These are phyloP conservation scores for Phytophthora cryptogea DNA, from an alignment of 352 stramenopile species.

Conservation along the genomic window DNA sequence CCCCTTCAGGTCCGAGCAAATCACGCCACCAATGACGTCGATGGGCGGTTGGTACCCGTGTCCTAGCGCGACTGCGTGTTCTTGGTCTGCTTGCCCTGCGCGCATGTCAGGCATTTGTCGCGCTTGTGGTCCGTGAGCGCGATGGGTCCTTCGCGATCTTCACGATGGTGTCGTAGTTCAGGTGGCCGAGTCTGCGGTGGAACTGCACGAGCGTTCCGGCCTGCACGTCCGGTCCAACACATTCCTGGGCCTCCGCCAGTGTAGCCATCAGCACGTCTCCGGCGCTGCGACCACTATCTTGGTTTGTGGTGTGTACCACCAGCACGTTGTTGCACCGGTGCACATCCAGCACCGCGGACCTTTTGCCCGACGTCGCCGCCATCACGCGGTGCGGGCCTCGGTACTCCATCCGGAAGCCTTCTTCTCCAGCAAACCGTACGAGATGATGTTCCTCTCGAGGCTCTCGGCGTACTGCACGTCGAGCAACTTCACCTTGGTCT, in stretches of 20 bases:
- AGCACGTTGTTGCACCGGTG: constrained; percentile 12
- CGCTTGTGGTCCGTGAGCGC: constrained; percentile 7
- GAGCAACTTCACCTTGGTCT: constrained; percentile 8
- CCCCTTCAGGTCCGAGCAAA: constrained; percentile 17
- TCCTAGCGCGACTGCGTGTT: constrained; percentile 16
- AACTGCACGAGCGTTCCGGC: constrained; percentile 14
- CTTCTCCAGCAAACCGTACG: constrained; percentile 21
- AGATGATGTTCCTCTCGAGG: constrained; percentile 27
- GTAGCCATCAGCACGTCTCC: constrained; percentile 14
- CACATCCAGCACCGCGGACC: constrained; percentile 13
- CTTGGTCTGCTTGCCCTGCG: constrained; percentile 25
- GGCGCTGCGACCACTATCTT: no score
- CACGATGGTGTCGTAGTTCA: constrained; percentile 19
- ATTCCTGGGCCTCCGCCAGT: constrained; percentile 14
- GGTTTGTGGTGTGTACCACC: constrained; percentile 1
- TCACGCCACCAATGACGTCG: constrained; percentile 16
- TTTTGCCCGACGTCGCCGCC: background rate
- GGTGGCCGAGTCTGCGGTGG: constrained; percentile 13
- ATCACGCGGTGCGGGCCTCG: constrained; percentile 2
- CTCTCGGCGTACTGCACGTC: constrained; percentile 14
- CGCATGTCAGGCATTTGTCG: constrained; percentile 15
- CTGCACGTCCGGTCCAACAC: constrained; percentile 8
- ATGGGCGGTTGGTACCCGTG: constrained; percentile 17
- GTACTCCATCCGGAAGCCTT: constrained; percentile 16
- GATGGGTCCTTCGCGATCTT: constrained; percentile 13